Conservation (phyloP, 169 alveolate genomes). For the Eimeria brunetti region DNA sequence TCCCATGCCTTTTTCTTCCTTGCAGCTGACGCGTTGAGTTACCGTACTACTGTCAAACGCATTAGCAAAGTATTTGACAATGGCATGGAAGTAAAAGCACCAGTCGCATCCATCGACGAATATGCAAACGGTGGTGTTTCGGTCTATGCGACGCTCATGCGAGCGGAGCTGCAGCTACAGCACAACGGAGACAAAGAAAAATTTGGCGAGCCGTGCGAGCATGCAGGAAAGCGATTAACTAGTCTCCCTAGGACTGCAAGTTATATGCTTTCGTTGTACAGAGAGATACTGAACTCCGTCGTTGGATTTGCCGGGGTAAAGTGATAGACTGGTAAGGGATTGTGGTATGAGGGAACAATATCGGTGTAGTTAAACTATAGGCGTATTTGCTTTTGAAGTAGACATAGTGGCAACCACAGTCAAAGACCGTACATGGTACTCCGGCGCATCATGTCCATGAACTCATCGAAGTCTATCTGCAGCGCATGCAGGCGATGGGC, state of each 20-base stretch:
- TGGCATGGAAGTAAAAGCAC: not conserved
- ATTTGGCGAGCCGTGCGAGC: not conserved
- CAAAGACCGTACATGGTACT: constrained; percentile 25
- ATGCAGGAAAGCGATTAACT: too few species aligned
- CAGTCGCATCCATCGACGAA: not conserved
- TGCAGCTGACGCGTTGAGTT: not conserved
- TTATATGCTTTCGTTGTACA: not conserved
- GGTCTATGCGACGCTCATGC: constrained; percentile 38
- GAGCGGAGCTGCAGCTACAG: constrained; percentile 35
- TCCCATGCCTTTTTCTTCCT: not conserved
- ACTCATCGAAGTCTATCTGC: constrained; percentile 82
- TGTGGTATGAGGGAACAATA: not conserved
- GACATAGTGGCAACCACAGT: not conserved
- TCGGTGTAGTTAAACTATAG: not conserved
- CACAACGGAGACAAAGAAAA: not conserved
- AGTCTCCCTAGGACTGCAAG: not conserved
- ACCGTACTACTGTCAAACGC: not conserved
- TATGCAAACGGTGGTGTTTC: not conserved
- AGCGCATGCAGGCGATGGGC: constrained; percentile 9
- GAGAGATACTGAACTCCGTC: not conserved
- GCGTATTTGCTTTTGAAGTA: too few species aligned
- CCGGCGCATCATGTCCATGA: constrained; percentile 80
- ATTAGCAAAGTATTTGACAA: not conserved
- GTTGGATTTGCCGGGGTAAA: not conserved
- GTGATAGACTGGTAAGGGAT: not conserved